phyloP scores from a whole-genome alignment of 2,329 filamentous ascomycete genomes.

The Penicillium sp. region DNA sequence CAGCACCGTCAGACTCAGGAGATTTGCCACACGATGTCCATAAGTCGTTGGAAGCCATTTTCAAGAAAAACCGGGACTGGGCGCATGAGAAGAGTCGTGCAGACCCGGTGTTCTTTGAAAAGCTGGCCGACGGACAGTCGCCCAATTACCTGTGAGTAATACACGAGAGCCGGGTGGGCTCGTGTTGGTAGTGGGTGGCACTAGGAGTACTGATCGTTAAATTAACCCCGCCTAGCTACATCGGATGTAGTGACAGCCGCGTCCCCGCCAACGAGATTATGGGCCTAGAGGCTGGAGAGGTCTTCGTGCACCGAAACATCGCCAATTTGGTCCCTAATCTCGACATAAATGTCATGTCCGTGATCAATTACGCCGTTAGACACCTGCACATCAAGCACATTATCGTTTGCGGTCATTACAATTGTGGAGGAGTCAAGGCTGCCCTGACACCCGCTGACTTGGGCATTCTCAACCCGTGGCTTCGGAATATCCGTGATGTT shows the following conservation, averaged over 20 bases:
- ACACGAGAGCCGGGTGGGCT: neutral
- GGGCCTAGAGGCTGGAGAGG: slow-evolving; percentile 33
- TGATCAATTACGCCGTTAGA: slow-evolving; percentile 34
- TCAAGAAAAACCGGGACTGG: slow-evolving; percentile 68
- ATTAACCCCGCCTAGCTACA: slow-evolving; percentile 28
- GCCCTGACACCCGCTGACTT: slow-evolving; percentile 65
- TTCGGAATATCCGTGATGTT: slow-evolving; percentile 67
- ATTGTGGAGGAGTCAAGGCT: slow-evolving; percentile 66
- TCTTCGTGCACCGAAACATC: slow-evolving; percentile 37
- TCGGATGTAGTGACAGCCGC: slow-evolving; percentile 34
- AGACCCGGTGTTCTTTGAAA: slow-evolving; percentile 65
- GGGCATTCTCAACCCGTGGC: slow-evolving; percentile 70
- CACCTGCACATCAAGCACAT: slow-evolving; percentile 62
- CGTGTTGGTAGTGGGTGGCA: neutral
- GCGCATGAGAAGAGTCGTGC: slow-evolving; percentile 56
- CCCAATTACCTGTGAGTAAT: slow-evolving; percentile 61
- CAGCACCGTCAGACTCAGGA: neutral
- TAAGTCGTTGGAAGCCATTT: slow-evolving; percentile 48
- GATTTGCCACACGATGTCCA: neutral
- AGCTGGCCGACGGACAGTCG: slow-evolving; percentile 63
- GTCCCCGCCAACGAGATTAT: slow-evolving; percentile 36
- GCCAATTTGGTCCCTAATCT: slow-evolving; percentile 33
- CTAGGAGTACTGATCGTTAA: neutral
- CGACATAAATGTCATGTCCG: slow-evolving; percentile 33
- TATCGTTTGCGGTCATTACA: slow-evolving; percentile 67